phyloP scores from a whole-genome alignment of 805 yeast genomes.

The Priceomyces fermenticarens region DNA sequence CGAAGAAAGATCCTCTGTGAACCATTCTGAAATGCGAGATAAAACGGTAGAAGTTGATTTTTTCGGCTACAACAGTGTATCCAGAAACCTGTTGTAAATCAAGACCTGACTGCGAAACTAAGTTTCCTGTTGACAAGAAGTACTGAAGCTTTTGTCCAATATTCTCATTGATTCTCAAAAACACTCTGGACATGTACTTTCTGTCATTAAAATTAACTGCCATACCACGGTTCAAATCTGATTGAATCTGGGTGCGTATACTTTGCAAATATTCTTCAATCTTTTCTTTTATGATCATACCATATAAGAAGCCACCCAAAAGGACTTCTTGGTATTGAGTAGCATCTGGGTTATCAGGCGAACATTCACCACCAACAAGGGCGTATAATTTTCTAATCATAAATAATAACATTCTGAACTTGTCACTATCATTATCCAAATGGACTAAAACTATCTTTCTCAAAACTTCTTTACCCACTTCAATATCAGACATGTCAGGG shows the following conservation, averaged over 20 bases:
- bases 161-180: slow-evolving; percentile 80
- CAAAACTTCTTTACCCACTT: slow-evolving; percentile 84
- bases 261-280: slow-evolving; percentile 85
- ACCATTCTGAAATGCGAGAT: slow-evolving; percentile 99
- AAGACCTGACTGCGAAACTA: slow-evolving; percentile 94
- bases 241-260: slow-evolving; percentile 68
- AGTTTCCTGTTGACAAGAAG: slow-evolving; percentile 93
- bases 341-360: slow-evolving; percentile 98
- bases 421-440: slow-evolving; percentile 68
- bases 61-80: slow-evolving; percentile 97
- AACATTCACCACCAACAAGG: slow-evolving; percentile 93
- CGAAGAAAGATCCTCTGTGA: slow-evolving; percentile 98
- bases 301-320: slow-evolving; percentile 92
- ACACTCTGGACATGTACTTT: slow-evolving; percentile 77
- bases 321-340: slow-evolving; percentile 97
- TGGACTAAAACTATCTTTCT: slow-evolving; percentile 87
- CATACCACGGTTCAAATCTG: slow-evolving; percentile 75
- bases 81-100: slow-evolving; percentile 98
- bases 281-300: slow-evolving; percentile 95
- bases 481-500: slow-evolving; percentile 82
- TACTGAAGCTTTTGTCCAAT: slow-evolving; percentile 94
- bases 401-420: slow-evolving; percentile 82
- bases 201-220: slow-evolving; percentile 82
- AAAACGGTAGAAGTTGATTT: slow-evolving; percentile 94
- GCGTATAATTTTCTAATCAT: slow-evolving; percentile 96